Conservation (phyloP, 139 green algal species). For the Marvania coccoides region DNA sequence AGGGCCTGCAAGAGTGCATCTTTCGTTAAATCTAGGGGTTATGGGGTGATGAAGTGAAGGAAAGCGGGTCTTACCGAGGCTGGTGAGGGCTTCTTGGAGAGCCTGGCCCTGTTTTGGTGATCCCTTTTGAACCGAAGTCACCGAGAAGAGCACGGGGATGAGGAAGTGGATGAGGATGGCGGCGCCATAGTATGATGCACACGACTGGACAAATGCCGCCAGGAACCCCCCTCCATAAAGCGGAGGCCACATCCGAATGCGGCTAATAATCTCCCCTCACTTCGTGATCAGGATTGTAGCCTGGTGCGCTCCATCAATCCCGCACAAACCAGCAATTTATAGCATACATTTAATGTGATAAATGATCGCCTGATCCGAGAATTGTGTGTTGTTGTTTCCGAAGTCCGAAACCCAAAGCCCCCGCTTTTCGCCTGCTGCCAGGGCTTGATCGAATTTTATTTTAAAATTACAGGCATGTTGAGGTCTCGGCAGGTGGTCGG, state of each 20-base stretch:
- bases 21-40: no score
- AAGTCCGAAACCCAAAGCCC: no score
- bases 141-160: constrained; percentile 38
- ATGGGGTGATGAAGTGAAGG: no score
- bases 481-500: not conserved
- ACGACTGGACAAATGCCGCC: constrained; percentile 28
- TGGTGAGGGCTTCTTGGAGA: constrained; percentile 43
- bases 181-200: constrained; percentile 57
- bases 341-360: not conserved
- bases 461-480: no score
- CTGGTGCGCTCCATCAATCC: no score
- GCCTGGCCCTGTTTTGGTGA: constrained; percentile 38
- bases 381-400: no score
- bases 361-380: no score
- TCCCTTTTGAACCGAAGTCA: constrained; percentile 37
- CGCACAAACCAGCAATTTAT: no score
- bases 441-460: not conserved
- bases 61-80: constrained; percentile 50
- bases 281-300: no score
- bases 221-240: constrained; percentile 56
- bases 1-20: constrained; percentile 38
- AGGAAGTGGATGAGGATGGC: constrained; percentile 57
- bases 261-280: no score
- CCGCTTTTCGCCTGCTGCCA: no score
- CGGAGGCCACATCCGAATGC: no score